Conservation (phyloP, 2,329 filamentous ascomycete genomes). For the Pyrenophora teres region DNA sequence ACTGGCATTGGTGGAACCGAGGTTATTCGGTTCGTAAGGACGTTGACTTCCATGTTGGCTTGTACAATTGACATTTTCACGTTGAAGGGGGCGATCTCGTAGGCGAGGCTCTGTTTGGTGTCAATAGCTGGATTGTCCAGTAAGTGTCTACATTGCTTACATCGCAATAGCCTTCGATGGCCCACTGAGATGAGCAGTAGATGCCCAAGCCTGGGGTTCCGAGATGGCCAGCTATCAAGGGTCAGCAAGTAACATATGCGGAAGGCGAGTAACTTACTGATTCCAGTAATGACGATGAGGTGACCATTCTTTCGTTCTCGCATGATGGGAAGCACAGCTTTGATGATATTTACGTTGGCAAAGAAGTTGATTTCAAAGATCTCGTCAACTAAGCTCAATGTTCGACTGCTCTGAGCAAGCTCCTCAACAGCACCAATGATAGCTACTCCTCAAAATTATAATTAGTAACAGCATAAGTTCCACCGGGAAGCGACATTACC, state of each 20-base stretch:
- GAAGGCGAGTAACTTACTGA: conserved; percentile 57
- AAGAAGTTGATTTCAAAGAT: conserved; percentile 97
- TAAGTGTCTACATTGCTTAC: conserved; percentile 46
- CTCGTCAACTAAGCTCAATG: conserved; percentile 79
- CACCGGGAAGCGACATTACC: conserved; percentile 52
- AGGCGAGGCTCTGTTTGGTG: conserved; percentile 69
- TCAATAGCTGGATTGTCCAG: conserved; percentile 3
- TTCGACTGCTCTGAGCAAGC: conserved; percentile 72
- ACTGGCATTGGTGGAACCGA: conserved; percentile 78
- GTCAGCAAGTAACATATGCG: conserved; percentile 15
- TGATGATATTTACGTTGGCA: conserved; percentile 94
- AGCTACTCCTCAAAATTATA: conserved; percentile 54
- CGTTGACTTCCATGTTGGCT: conserved; percentile 88
- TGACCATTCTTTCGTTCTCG: conserved; percentile 82
- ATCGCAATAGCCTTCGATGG: conserved; percentile 93
- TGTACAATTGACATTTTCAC: conserved; percentile 95
- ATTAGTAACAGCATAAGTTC: background rate
- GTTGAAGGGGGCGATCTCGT: conserved; percentile 95
- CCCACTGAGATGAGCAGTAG: conserved; percentile 93
- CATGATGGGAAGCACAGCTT: conserved; percentile 79
- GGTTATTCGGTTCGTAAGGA: conserved; percentile 83
- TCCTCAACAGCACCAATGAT: conserved; percentile 92
- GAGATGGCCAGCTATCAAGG: conserved; percentile 71
- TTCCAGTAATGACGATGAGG: conserved; percentile 85
- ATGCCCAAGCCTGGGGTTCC: conserved; percentile 89